These are phyloP conservation scores for Sporothrix curviconia DNA, from an alignment of 2,329 filamentous ascomycete genomes.

Conservation along the genomic window DNA sequence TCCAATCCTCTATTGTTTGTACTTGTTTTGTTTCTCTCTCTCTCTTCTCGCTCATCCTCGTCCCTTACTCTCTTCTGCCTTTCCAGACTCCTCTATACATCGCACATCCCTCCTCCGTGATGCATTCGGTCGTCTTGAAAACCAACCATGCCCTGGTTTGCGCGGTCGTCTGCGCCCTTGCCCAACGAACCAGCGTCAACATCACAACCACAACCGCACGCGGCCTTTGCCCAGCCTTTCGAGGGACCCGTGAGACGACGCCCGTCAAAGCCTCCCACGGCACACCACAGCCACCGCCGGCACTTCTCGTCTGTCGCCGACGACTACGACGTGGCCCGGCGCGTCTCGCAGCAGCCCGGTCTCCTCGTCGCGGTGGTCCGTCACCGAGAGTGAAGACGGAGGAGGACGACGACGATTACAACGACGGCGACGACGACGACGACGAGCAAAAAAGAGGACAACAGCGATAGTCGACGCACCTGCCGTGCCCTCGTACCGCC, in stretches of 20 bases:
- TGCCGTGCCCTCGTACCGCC: background rate
- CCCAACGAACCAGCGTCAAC: background rate
- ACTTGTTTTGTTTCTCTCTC: background rate
- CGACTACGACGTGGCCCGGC: background rate
- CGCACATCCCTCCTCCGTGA: background rate
- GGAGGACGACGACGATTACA: background rate
- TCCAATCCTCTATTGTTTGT: background rate
- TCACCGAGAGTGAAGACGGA: background rate
- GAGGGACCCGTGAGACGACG: too few relatives aligned
- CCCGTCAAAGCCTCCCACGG: too few relatives aligned
- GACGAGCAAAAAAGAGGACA: background rate
- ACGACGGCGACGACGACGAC: background rate
- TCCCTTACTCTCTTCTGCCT: background rate
- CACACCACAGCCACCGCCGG: conserved; percentile 5
- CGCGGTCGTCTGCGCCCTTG: conserved; percentile 7
- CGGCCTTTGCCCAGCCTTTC: too few relatives aligned
- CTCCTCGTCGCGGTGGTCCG: background rate
- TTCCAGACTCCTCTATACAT: too few relatives aligned
- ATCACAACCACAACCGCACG: too few relatives aligned
- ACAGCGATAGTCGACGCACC: too few relatives aligned
- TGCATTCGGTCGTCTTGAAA: conserved; percentile 1
- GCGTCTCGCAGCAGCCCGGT: background rate
- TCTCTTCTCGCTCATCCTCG: background rate
- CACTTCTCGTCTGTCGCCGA: conserved; percentile 10
- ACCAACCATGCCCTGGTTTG: conserved; percentile 11